Conservation (phyloP, 202 grass and related monocot genomes). For the Carex sylvatica region DNA sequence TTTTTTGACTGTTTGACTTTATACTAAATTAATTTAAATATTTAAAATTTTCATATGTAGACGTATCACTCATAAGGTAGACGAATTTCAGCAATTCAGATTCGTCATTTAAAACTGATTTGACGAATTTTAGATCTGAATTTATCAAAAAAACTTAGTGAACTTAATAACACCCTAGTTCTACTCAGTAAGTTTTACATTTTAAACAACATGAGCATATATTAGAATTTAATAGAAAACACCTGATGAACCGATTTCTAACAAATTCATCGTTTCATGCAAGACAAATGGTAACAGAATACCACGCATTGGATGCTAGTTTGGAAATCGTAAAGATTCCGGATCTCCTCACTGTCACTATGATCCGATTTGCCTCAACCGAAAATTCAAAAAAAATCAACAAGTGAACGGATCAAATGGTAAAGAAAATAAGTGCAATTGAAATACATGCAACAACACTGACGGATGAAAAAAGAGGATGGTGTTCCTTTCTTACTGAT, state of each 20-base stretch:
- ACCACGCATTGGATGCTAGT: conserved; percentile 84
- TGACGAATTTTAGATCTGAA: no score
- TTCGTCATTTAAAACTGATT: no score
- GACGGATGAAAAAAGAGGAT: conserved; percentile 66
- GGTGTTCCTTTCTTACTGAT: no score
- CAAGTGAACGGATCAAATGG: not conserved
- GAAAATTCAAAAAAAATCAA: not conserved
- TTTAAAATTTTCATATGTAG: no score
- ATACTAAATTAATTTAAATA: no score
- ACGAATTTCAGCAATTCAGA: no score
- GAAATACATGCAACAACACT: conserved; percentile 16
- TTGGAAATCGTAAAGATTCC: conserved; percentile 72
- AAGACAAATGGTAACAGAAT: conserved; percentile 5
- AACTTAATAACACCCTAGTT: no score
- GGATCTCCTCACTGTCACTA: conserved; percentile 43
- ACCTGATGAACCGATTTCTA: not conserved
- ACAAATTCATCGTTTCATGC: not conserved
- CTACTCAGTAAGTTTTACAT: not conserved
- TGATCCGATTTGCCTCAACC: conserved; percentile 39
- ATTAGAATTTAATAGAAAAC: not conserved
- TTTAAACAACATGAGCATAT: not conserved
- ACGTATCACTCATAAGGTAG: no score
- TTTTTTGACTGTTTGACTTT: no score
- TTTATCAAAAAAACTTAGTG: no score
- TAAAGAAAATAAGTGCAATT: not conserved